phyloP scores from a whole-genome alignment of 169 alveolate species.

The Cyclospora cayetanensis region DNA sequence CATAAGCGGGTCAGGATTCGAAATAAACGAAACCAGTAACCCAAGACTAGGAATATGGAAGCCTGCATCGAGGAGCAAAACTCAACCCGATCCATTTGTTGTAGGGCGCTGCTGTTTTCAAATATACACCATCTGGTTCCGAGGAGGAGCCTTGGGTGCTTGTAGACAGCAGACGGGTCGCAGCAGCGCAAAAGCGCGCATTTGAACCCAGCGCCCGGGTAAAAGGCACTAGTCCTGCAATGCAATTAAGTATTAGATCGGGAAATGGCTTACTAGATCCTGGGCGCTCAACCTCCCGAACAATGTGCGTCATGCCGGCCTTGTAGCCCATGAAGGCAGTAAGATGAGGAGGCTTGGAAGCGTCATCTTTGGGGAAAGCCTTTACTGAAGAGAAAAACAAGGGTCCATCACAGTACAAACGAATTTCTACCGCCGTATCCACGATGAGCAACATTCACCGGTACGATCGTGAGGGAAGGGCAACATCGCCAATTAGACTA shows the following conservation, averaged over 20 bases:
- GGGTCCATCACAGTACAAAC: not conserved
- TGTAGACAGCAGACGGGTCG: slow-evolving; percentile 54
- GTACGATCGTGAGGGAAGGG: not conserved
- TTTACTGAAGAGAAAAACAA: slow-evolving; percentile 66
- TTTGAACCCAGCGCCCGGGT: slow-evolving; percentile 43
- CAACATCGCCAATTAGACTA: not conserved
- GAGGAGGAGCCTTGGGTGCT: not conserved
- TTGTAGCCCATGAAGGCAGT: slow-evolving; percentile 99
- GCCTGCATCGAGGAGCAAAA: slow-evolving; percentile 52
- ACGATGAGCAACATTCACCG: not conserved
- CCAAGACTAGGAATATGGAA: slow-evolving; percentile 69
- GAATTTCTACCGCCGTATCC: not conserved
- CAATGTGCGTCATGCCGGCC: slow-evolving; percentile 99
- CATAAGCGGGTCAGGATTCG: slow-evolving; percentile 48
- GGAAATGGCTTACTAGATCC: slow-evolving; percentile 89
- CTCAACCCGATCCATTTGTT: slow-evolving; percentile 63
- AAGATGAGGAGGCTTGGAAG: slow-evolving; percentile 95
- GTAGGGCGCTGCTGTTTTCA: slow-evolving; percentile 64
- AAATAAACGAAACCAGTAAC: slow-evolving; percentile 9
- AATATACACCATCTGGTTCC: slow-evolving; percentile 8
- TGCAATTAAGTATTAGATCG: slow-evolving; percentile 26
- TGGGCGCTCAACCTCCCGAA: slow-evolving; percentile 98
- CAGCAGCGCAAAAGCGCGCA: slow-evolving; percentile 41
- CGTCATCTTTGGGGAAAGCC: slow-evolving; percentile 99
- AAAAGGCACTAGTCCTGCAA: not conserved